Evolutionary conservation across 768 basidiomycete species (phyloP).

Genomic region (Tricholomella constricta): DNA sequence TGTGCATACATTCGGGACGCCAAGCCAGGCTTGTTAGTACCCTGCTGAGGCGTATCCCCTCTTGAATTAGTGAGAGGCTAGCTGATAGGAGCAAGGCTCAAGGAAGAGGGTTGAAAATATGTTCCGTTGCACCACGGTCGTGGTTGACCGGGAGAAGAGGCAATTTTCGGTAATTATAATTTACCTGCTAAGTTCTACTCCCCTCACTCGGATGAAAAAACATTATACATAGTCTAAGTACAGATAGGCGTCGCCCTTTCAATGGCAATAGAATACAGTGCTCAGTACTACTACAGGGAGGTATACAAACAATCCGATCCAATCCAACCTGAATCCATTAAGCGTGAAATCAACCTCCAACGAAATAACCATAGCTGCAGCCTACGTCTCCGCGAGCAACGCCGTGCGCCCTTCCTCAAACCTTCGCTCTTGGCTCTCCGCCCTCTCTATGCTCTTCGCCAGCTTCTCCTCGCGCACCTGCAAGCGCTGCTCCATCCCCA

Average conservation of each 20-base stretch:
- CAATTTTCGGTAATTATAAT: neutral
- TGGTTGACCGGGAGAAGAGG: too few species aligned
- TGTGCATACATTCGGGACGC: too few species aligned
- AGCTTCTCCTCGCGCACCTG: conserved; percentile 24
- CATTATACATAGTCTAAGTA: neutral
- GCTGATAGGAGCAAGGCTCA: too few species aligned
- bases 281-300: neutral
- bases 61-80: too few species aligned
- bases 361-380: too few species aligned
- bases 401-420: conserved; percentile 17
- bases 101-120: too few species aligned
- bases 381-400: neutral
- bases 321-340: neutral
- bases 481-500: conserved; percentile 25
- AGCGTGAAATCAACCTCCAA: too few species aligned
- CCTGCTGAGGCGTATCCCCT: too few species aligned
- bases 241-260: neutral
- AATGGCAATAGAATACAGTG: conserved; percentile 2
- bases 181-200: neutral
- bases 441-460: conserved; percentile 17
- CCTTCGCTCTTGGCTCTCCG: conserved; percentile 15
- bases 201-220: neutral
- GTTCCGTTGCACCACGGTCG: too few species aligned
- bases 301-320: neutral
- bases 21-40: too few species aligned